Percentiles rank a stretch among this genome's conserved stretches.
These are phyloP conservation scores for Ligustrum vulgare DNA, from an alignment of 257 asterid genomes.

Conservation along the genomic window DNA sequence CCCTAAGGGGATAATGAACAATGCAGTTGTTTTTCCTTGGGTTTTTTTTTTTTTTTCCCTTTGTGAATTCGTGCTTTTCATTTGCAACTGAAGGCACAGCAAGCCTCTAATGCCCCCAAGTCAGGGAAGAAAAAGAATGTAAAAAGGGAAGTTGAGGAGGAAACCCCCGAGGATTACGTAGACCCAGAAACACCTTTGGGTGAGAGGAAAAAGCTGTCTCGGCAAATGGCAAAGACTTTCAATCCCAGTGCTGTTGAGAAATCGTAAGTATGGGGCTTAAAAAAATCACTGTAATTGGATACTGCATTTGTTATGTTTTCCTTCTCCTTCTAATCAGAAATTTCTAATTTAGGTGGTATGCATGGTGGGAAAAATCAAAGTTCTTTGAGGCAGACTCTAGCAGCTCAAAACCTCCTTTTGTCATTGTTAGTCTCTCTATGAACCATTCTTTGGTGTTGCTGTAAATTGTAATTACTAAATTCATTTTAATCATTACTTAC, in stretches of 20 bases:
- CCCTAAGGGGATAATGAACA: slow-evolving; percentile 40
- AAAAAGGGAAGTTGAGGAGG: slow-evolving; percentile 67
- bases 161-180: slow-evolving; percentile 66
- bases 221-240: slow-evolving; percentile 82
- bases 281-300: not conserved
- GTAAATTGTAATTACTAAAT: not conserved
- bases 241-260: slow-evolving; percentile 80
- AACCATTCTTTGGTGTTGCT: not conserved
- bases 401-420: slow-evolving; percentile 83
- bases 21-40: not conserved
- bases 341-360: slow-evolving; percentile 73
- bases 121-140: slow-evolving; percentile 69
- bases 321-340: not conserved
- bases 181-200: slow-evolving; percentile 84
- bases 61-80: not conserved
- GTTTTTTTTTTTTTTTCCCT: not conserved
- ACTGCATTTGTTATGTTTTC: not conserved
- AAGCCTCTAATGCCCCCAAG: slow-evolving; percentile 52
- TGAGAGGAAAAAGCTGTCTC: slow-evolving; percentile 73
- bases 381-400: slow-evolving; percentile 80
- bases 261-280: slow-evolving; percentile 47
- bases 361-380: slow-evolving; percentile 91
- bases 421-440: slow-evolving; percentile 72
- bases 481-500: not conserved
- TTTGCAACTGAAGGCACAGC: slow-evolving; percentile 56